Base-by-base conservation (phyloP, 768 basidiomycete species). In the Boletus subparvulus region DNA sequence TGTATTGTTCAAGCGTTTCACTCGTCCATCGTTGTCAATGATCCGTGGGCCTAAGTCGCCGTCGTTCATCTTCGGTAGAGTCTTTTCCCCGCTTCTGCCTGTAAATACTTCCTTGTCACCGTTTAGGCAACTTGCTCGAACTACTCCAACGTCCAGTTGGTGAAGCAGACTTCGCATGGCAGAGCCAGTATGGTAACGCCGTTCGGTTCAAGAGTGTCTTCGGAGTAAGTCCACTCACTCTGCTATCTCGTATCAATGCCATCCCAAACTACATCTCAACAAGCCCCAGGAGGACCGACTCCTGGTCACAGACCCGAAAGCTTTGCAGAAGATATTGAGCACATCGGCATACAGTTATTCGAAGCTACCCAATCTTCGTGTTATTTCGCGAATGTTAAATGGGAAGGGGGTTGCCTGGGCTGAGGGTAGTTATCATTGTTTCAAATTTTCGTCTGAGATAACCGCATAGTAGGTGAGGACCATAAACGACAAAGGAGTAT, bases 401-500 rank as follows among this genome's bases (percentile, higher is more conserved):
- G 79, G 79, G 13, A 63, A 56, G 37, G 74, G 76, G 2, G 57
- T 78, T 17, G 12, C 68, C 6, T 79, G 74, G 73, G 73, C 76
- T 35, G 73, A 78, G 8, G 77, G 77, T 79, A 51, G 16, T 35
- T 35, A 48, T 24, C 21, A 17, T 36, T 2, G 3, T 1, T 33
- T 28, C 12, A 16, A 11, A n/a, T 19, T 12, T 4, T 26, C 73
- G 70, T 36, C 48, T 40, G 42, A 28, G 36, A 28, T 43, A 12
- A 66, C n/a, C 17, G 4, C 33, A 26, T 43, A n/a, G 21, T 36
- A 70, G 70, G 75, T 3, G 67, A 75, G 26, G 76, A 69, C 26
- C 83, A 85, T 55, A 79, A 71, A 59, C 75, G 83, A 49, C 83
- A 84, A 47, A 69, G 80, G 54, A 80, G 72, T 58, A 73, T 83